Evolutionary conservation across 2,329 filamentous ascomycete species (phyloP).

Genomic region (Penicillium capsulatum): DNA sequence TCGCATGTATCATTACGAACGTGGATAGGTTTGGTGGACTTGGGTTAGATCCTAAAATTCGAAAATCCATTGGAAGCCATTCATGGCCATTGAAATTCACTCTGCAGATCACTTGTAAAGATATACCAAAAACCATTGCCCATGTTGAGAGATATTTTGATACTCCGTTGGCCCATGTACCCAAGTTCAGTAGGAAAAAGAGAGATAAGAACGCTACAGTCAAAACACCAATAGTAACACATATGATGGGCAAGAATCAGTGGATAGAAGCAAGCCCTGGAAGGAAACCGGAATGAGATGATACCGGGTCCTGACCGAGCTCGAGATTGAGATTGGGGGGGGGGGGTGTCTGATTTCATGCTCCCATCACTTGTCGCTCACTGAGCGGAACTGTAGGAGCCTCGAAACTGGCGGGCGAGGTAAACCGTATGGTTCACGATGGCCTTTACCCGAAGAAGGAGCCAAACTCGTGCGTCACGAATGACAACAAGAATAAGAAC

Average conservation of each 20-base stretch:
- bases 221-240: slow-evolving; percentile 15
- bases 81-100: too few relatives aligned
- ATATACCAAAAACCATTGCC: slow-evolving; percentile 12
- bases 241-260: slow-evolving; percentile 9
- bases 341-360: too few relatives aligned
- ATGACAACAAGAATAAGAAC: slow-evolving; percentile 20
- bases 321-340: too few relatives aligned
- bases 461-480: slow-evolving; percentile 18
- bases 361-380: slow-evolving; percentile 1
- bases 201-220: slow-evolving; percentile 11
- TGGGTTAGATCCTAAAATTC: too few relatives aligned
- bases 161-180: slow-evolving; percentile 21
- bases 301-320: neutral
- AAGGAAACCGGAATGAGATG: neutral
- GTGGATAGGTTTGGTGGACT: too few relatives aligned
- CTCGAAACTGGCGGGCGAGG: slow-evolving; percentile 7
- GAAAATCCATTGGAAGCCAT: too few relatives aligned
- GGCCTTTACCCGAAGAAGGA: slow-evolving; percentile 11
- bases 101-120: neutral
- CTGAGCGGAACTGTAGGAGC: slow-evolving; percentile 4
- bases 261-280: neutral
- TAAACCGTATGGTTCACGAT: slow-evolving; percentile 6
- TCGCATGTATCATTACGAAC: slow-evolving; percentile 20
- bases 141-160: slow-evolving; percentile 8
- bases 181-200: slow-evolving; percentile 2